A percentile compares a stretch with the other conserved stretches of the same genome.
phyloP scores from a whole-genome alignment of 139 green algal species.

The Penium margaritaceum region DNA sequence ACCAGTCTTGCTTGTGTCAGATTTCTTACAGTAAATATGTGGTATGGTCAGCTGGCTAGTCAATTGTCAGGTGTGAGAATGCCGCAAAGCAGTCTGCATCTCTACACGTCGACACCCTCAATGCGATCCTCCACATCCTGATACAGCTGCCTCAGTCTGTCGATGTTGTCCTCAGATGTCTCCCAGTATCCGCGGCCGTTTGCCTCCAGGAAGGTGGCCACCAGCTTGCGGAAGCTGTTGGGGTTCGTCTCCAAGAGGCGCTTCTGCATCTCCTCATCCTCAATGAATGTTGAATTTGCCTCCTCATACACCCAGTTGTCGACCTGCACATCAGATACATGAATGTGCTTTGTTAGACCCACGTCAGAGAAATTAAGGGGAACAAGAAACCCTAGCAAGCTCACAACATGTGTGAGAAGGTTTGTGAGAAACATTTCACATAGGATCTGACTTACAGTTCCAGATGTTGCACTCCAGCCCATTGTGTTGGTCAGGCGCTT shows the following conservation, averaged over 20 bases:
- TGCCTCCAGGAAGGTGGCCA: conserved; percentile 96
- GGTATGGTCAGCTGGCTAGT: no score
- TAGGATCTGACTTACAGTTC: conserved; percentile 23
- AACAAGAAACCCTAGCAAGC: no score
- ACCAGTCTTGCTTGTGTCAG: background rate
- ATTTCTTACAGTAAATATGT: no score
- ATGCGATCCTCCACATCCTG: conserved; percentile 91
- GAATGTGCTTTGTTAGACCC: no score
- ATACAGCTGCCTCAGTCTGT: conserved; percentile 83
- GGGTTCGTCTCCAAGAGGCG: conserved; percentile 94
- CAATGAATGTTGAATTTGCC: conserved; percentile 92
- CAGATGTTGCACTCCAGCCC: conserved; percentile 86
- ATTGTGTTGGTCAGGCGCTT: conserved; percentile 99
- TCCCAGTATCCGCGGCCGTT: conserved; percentile 96
- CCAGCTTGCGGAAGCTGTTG: conserved; percentile 86
- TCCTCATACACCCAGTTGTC: conserved; percentile 99
- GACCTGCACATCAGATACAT: no score
- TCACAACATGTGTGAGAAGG: no score
- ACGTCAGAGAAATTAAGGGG: no score
- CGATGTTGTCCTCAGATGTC: conserved; percentile 83
- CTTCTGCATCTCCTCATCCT: conserved; percentile 88
- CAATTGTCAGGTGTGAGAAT: background rate
- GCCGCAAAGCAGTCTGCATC: background rate
- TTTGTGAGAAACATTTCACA: no score
- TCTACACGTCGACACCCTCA: conserved; percentile 83